Conservation (phyloP, 306 rosid species). For the Cicer yamashitae region DNA sequence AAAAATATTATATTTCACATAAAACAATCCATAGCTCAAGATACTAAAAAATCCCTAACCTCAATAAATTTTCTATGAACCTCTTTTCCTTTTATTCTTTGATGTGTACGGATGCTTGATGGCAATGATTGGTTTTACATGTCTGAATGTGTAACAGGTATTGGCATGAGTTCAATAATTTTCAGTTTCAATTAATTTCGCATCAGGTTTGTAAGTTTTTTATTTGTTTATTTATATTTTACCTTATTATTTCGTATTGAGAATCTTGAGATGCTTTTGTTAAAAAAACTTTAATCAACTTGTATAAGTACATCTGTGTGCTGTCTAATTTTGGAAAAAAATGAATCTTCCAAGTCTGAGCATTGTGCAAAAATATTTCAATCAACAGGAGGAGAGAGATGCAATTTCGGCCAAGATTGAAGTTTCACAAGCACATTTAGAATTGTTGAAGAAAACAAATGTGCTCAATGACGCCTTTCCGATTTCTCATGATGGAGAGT, state of each 20-base stretch:
- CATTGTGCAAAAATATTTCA: conserved; percentile 38
- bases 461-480: conserved; percentile 97
- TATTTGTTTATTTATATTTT: conserved; percentile 4
- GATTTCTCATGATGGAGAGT: conserved; percentile 93
- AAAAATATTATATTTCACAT: conserved; percentile 25
- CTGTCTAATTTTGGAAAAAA: background rate
- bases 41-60: background rate
- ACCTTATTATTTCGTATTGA: background rate
- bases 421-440: conserved; percentile 97
- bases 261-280: conserved; percentile 31
- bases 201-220: conserved; percentile 72
- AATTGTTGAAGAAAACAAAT: conserved; percentile 86
- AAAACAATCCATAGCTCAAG: conserved; percentile 27
- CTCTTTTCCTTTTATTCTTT: conserved; percentile 10
- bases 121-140: conserved; percentile 39
- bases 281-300: conserved; percentile 35
- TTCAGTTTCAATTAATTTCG: conserved; percentile 89
- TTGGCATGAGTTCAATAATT: conserved; percentile 95
- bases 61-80: conserved; percentile 14
- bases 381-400: conserved; percentile 93
- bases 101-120: conserved; percentile 35
- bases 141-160: conserved; percentile 66
- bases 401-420: conserved; percentile 91
- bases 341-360: background rate
- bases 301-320: conserved; percentile 19